phyloP scores from a whole-genome alignment of 2,329 filamentous ascomycete species.

The Penicillium sp. region DNA sequence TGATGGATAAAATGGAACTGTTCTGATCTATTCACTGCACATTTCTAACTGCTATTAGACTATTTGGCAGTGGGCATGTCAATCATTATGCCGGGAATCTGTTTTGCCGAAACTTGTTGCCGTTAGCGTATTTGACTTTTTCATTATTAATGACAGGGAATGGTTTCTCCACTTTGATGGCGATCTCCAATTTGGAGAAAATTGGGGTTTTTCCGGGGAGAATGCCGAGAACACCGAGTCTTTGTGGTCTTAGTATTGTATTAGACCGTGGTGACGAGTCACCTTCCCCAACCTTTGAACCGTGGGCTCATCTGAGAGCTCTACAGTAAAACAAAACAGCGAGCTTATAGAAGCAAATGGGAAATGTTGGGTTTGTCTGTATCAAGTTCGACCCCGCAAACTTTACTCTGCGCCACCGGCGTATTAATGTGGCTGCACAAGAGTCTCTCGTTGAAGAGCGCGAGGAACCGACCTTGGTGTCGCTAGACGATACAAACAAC shows the following conservation, averaged over 20 bases:
- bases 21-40: too few relatives aligned
- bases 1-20: too few relatives aligned
- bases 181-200: constrained; percentile 17
- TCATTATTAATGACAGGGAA: background rate
- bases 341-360: too few relatives aligned
- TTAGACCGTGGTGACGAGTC: too few relatives aligned
- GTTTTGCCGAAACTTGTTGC: background rate
- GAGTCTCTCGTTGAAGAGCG: background rate
- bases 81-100: background rate
- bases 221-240: background rate
- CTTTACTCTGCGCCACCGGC: background rate
- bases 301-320: too few relatives aligned
- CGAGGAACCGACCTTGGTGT: background rate
- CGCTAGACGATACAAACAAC: background rate
- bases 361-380: too few relatives aligned
- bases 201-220: background rate
- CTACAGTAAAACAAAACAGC: too few relatives aligned
- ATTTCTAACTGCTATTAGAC: too few relatives aligned
- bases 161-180: background rate
- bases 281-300: too few relatives aligned
- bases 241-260: too few relatives aligned
- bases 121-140: background rate
- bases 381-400: background rate
- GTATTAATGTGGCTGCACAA: background rate
- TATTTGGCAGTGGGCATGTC: too few relatives aligned